A percentile compares a stretch with the other conserved stretches of the same genome.
phyloP scores from a whole-genome alignment of 2,329 filamentous ascomycete genomes.

The Colletotrichum sp. region DNA sequence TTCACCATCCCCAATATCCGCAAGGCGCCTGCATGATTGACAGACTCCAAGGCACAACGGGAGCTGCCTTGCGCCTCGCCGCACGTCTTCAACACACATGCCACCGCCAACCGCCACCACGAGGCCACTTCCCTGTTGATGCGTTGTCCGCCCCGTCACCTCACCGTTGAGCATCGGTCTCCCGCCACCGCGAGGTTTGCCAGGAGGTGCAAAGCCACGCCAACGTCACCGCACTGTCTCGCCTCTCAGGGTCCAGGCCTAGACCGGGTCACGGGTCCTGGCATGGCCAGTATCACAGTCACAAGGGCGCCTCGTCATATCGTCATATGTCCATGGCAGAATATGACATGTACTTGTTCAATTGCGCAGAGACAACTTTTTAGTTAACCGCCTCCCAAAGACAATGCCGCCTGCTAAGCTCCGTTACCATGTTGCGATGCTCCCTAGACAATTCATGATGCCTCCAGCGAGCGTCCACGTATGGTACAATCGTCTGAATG shows the following conservation, averaged over 20 bases:
- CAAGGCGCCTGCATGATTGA: neutral
- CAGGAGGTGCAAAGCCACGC: slow-evolving; percentile 6
- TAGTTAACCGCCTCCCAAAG: slow-evolving; percentile 4
- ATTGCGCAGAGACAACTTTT: slow-evolving; percentile 11
- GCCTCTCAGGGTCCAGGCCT: slow-evolving; percentile 4
- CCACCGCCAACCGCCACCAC: neutral
- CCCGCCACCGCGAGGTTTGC: neutral
- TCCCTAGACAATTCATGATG: slow-evolving; percentile 17
- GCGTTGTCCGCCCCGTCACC: neutral
- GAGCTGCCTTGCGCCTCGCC: neutral
- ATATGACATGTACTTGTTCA: neutral
- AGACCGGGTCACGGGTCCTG: neutral
- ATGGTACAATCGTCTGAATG: slow-evolving; percentile 3
- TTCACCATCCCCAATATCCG: neutral
- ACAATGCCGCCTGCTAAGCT: slow-evolving; percentile 21
- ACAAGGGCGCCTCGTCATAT: neutral
- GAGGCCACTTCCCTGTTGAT: neutral
- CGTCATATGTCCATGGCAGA: neutral
- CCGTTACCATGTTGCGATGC: slow-evolving; percentile 15
- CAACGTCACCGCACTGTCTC: slow-evolving; percentile 18
- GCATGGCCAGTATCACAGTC: neutral
- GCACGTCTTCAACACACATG: neutral
- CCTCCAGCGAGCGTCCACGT: slow-evolving; percentile 6
- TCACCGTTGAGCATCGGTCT: neutral
- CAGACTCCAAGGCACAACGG: neutral